A percentile compares a stretch with the other conserved stretches of the same genome.
phyloP scores from a whole-genome alignment of 164 flowering plant genomes.

The Sextonia rubra region DNA sequence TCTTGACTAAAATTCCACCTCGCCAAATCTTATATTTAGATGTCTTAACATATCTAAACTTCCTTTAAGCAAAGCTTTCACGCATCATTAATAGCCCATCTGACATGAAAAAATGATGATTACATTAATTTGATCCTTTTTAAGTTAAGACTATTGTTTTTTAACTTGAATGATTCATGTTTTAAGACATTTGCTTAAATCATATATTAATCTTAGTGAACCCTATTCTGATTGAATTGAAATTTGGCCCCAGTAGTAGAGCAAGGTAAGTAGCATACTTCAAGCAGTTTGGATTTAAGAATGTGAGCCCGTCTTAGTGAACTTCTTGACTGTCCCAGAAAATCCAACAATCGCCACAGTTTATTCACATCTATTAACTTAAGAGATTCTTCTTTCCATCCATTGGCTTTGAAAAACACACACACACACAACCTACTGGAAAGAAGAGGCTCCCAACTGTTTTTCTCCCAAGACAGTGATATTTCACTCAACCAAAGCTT shows the following conservation, averaged over 20 bases:
- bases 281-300: background rate
- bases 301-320: background rate
- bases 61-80: too few relatives aligned
- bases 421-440: slow-evolving; percentile 10
- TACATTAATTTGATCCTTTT: too few relatives aligned
- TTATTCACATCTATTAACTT: background rate
- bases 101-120: too few relatives aligned
- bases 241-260: background rate
- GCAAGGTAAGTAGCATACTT: background rate
- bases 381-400: background rate
- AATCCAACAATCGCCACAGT: background rate
- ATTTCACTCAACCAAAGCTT: slow-evolving; percentile 20
- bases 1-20: too few relatives aligned
- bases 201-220: background rate
- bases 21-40: too few relatives aligned
- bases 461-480: slow-evolving; percentile 15
- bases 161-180: too few relatives aligned
- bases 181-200: too few relatives aligned
- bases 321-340: background rate
- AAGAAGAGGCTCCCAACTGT: slow-evolving; percentile 14
- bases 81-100: too few relatives aligned
- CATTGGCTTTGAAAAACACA: slow-evolving; percentile 5
- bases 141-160: too few relatives aligned
- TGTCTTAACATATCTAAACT: too few relatives aligned
- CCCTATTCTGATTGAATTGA: too few relatives aligned